phyloP scores from a whole-genome alignment of 2,329 filamentous ascomycete genomes.

The Colletotrichum echinochloae region DNA sequence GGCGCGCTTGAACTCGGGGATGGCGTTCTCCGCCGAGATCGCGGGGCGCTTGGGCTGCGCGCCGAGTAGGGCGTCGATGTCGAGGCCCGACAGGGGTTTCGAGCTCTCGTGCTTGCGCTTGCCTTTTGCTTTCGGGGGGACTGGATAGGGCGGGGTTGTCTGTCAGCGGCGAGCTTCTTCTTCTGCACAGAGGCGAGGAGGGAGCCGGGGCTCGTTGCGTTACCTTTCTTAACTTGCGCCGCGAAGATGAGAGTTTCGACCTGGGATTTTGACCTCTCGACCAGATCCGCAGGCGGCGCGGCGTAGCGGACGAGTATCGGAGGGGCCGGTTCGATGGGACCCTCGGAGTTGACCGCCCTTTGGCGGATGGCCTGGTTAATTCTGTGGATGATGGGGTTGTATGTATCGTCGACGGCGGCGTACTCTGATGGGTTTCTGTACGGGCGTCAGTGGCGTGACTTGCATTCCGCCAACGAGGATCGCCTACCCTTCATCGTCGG shows the following conservation, averaged over 20 bases:
- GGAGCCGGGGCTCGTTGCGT: not conserved
- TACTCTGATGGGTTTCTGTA: conserved; percentile 70
- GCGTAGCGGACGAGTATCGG: conserved; percentile 79
- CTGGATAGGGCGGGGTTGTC: conserved; percentile 54
- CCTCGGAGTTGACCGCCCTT: conserved; percentile 80
- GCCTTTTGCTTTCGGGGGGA: conserved; percentile 83
- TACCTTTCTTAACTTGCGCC: conserved; percentile 87
- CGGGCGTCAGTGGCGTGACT: conserved; percentile 37
- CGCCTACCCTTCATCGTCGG: conserved; percentile 80
- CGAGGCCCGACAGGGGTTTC: conserved; percentile 90
- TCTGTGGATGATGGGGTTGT: conserved; percentile 87
- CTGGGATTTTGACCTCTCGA: conserved; percentile 65
- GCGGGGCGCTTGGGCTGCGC: conserved; percentile 55
- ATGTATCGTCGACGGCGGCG: conserved; percentile 83
- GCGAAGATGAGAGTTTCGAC: conserved; percentile 75
- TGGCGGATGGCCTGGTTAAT: conserved; percentile 87
- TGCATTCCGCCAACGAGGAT: no score
- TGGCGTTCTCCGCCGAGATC: conserved; percentile 77
- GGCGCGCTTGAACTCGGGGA: conserved; percentile 90
- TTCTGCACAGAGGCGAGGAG: not conserved
- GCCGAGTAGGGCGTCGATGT: conserved; percentile 84
- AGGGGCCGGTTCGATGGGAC: conserved; percentile 70
- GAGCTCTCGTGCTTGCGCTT: conserved; percentile 76
- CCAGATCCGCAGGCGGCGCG: conserved; percentile 74
- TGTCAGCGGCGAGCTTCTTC: conserved; percentile 40